Evolutionary conservation across 305 asterid genomes (phyloP), one percentile per base, ranked within the genome.

Genomic region (Coffea humblotiana): DNA sequence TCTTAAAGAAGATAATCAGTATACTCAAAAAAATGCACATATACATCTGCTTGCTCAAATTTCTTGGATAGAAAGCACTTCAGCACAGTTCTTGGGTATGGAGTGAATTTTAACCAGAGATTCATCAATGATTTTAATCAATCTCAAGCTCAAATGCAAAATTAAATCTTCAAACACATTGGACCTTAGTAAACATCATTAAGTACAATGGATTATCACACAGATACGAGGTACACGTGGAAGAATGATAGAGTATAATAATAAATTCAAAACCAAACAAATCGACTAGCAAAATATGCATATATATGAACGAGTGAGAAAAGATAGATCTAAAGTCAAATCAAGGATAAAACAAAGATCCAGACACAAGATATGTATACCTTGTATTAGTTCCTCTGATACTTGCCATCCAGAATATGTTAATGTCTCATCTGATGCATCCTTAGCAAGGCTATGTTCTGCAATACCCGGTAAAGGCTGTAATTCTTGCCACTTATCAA

Each of bases 371-470:
- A 29, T 37, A 73, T 37, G 43, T 43, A 66, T 88, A 94, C 98
- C 96, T 89, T 82, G 82, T 80, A 54, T 83, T 81, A 82, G 88
- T 73, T 85, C 90, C 82, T 81, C 75, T 12, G 51, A 76, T 80
- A 65, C 82, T 64, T 83, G 80, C 78, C 87, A 79, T 77, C 67
- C 84, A 69, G 84, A 69, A 80, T 56, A 43, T 27, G 49, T 16
- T 56, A 72, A 60, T 29, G 81, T 78, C 79, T 70, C 87, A 67
- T 58, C 85, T 64, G 74, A 48, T 71, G 78, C 82, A 78, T 79
- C 87, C 60, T 78, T 78, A 40, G 80, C 86, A 72, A 75, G 78
- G 64, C 73, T 69, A 68, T 80, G 83, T 75, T 80, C 89, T 72
- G 80, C 90, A 64, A 68, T 72, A 77, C 78, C 79, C 71, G 51